These are phyloP conservation scores for Nakazawaea wickerhamii DNA, from an alignment of 805 yeast species.

Conservation along the genomic window DNA sequence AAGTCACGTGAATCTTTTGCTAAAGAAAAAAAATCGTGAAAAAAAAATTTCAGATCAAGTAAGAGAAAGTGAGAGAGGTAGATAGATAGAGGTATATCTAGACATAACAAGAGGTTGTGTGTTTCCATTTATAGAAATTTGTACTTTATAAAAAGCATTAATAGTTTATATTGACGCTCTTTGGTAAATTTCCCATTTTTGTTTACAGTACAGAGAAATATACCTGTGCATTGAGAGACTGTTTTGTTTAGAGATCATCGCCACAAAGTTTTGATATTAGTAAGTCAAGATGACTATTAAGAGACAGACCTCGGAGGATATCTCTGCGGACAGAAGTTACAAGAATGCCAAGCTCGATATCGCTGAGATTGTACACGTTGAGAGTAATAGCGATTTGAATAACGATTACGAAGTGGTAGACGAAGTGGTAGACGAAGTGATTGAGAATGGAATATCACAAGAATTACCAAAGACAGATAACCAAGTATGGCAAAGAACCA, in stretches of 20 bases:
- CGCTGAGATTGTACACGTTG: conserved; percentile 13
- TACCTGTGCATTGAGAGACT: too few relatives aligned
- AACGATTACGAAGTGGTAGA: conserved; percentile 12
- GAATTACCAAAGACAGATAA: conserved; percentile 18
- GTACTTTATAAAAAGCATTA: too few relatives aligned
- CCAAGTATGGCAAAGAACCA: conserved; percentile 72
- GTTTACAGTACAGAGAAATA: too few relatives aligned
- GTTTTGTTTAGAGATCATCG: too few relatives aligned
- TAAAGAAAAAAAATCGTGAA: background rate
- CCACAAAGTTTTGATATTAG: too few relatives aligned
- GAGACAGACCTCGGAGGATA: conserved; percentile 7
- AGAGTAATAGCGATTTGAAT: background rate
- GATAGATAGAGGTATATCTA: too few relatives aligned
- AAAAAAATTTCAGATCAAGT: conserved; percentile 13
- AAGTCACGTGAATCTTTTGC: conserved; percentile 9
- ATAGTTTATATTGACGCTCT: too few relatives aligned
- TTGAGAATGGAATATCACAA: background rate
- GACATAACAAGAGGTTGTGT: too few relatives aligned
- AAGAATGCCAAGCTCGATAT: conserved; percentile 6
- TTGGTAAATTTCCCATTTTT: too few relatives aligned
- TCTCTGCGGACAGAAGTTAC: background rate
- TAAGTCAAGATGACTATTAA: conserved; percentile 13
- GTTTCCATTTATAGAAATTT: too few relatives aligned
- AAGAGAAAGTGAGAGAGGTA: too few relatives aligned
- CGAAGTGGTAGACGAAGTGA: conserved; percentile 12